Evolutionary conservation across 352 stramenopile genomes (phyloP).

Genomic region (Phytopythium sindhum): DNA sequence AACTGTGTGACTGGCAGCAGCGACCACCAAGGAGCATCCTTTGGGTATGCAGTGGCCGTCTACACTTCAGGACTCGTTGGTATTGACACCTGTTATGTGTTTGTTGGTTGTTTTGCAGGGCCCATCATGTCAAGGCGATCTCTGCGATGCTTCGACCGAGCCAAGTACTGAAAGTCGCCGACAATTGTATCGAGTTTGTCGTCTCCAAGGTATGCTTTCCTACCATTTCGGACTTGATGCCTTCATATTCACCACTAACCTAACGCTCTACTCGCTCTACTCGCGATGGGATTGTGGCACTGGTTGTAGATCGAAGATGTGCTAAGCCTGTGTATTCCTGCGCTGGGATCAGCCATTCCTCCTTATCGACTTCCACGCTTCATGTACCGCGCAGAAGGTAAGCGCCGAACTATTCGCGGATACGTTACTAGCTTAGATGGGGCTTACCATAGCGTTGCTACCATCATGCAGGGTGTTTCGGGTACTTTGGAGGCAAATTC

Average conservation of each 20-base stretch:
- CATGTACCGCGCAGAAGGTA: conserved; percentile 61
- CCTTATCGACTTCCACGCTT: conserved; percentile 70
- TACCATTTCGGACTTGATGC: background rate
- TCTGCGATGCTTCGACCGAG: conserved; percentile 24
- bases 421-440: background rate
- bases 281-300: background rate
- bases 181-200: conserved; percentile 29
- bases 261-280: background rate
- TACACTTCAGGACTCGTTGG: background rate
- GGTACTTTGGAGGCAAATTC: conserved; percentile 83
- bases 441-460: background rate
- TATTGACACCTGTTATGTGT: background rate
- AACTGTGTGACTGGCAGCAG: background rate
- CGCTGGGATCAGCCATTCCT: conserved; percentile 66
- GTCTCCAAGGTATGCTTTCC: conserved; percentile 30
- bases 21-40: background rate
- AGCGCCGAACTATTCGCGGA: background rate
- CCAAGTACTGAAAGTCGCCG: conserved; percentile 28
- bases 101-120: background rate
- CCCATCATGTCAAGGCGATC: conserved; percentile 19
- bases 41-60: background rate
- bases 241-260: background rate
- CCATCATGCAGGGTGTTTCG: conserved; percentile 44
- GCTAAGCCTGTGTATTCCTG: conserved; percentile 64
- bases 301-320: conserved; percentile 60